Percentiles rank a stretch among this genome's conserved stretches.
phyloP scores from a whole-genome alignment of 768 basidiomycete genomes.

The Suillus spraguei region DNA sequence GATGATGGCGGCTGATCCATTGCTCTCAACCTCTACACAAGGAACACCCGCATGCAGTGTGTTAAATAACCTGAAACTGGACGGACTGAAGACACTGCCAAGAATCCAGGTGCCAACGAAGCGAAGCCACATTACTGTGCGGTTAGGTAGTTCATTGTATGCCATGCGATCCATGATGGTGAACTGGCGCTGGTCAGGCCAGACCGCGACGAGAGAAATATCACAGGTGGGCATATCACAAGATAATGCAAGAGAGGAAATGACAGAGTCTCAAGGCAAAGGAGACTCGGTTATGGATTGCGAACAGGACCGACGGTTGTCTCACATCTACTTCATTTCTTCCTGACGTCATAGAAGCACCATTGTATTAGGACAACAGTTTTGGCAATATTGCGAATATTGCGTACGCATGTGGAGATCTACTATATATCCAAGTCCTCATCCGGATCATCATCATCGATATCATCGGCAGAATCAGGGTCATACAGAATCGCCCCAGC shows the following conservation, averaged over 20 bases:
- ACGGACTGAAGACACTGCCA: constrained; percentile 3
- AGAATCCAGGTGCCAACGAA: constrained; percentile 5
- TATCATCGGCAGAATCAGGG: constrained; percentile 91
- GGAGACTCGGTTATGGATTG: background rate
- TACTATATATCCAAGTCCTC: constrained; percentile 85
- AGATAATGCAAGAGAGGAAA: background rate
- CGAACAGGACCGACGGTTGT: background rate
- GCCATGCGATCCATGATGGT: background rate
- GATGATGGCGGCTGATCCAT: background rate
- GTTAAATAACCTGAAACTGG: background rate
- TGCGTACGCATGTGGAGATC: constrained; percentile 1
- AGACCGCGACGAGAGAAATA: constrained; percentile 10
- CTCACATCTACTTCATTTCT: background rate
- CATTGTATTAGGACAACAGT: background rate
- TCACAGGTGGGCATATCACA: background rate
- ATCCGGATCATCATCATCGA: constrained; percentile 96
- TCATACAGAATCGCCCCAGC: constrained; percentile 77
- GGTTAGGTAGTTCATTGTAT: background rate
- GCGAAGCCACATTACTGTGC: background rate
- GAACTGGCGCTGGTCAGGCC: constrained; percentile 6
- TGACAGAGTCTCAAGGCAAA: no score
- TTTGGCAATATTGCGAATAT: background rate
- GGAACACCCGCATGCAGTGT: background rate
- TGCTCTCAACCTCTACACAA: background rate
- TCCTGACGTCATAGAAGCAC: constrained; percentile 4